Evolutionary conservation across 176 grass and related monocot species (phyloP), one percentile per base, ranked within the genome.

Genomic region (Coix lacrymajobi): DNA sequence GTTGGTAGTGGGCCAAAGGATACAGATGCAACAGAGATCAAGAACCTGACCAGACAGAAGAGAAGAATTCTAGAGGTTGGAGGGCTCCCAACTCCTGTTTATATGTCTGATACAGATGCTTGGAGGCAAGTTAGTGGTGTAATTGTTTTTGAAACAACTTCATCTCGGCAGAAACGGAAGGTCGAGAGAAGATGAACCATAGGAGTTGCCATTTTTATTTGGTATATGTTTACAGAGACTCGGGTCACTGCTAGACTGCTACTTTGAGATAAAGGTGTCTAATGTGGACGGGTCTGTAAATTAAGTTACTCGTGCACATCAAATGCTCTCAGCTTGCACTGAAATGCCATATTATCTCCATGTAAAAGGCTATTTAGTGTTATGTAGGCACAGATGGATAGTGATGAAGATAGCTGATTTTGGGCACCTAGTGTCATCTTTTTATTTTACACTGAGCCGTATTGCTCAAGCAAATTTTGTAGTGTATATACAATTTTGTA

Each of bases 41-140:
- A 13, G 76, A 84, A 85, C 34, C 71, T 88, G 37, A 60, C 83
- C 11, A 77, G 71, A 45, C 66, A 85, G 67, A 94, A 88, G 84
- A 91, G 85, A 73, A 82, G 66, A 16, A 79, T 87, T n/a, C 82
- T 45, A 87, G 87, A 91, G 34, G 32, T 39, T 84, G 71, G 11
- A 40, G 62, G 79, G n/a, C 40, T 57, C 48, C 62, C 46, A 46
- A 32, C 63, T 69, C 54, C 69, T 26, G 29, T 46, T 32, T 62
- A 79, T 69, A 60, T 52, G 22, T 80, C 57, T 71, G 84, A 64
- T 26, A 32, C 49, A 78, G 41, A 71, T 69, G 31, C 37, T 52
- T 89, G 82, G 85, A 88, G 38, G 29, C 80, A 81, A 66, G 28
- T 46, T 62, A 76, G 63, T 5, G 71, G 75, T 33, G 29, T 60